Evolutionary conservation across 2,329 filamentous ascomycete species (phyloP), one percentile per base, ranked within the genome.

Genomic region (Monosporascus sp.): DNA sequence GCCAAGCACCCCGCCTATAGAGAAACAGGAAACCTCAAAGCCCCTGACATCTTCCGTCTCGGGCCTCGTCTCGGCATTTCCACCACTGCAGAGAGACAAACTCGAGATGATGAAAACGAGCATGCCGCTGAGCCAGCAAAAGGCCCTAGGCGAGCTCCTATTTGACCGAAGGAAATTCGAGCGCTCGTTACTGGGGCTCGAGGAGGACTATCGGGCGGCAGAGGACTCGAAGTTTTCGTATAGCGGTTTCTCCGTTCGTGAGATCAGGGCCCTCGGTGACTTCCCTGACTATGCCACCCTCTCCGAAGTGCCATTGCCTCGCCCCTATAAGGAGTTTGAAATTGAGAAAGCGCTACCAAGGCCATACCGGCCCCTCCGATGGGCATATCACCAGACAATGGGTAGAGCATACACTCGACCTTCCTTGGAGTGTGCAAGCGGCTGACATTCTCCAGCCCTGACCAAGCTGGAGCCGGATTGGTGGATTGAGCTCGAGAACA

Each of bases 341-440:
- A 84, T 91, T 51, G 71, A 78, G 15, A 88, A 76, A 57, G 89
- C 90, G 1, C 63, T 78, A 9, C 81, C 90, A 1, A 78, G 91
- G 53, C 90, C 90, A 0, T 95, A 92, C 66, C 78, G 91, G 41
- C 91, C 91, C 0, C 88, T 95, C 44, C 72, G 91, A 62, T 95
- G 91, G 91, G 75, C 79, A 0, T 96, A 95, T 65, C 89, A 94
- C 65, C 91, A 96, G 66, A 95, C 90, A 0, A 95, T 96, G 91
- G 89, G 89, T 93, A 80, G 62, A 86, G 77, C 11, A 37, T 17
- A 4, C 18, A 4, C 4, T n/a, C 4, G 20, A 18, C 6, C 37
- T 37, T n/a, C 5, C 7, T 22, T 35, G 31, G 31, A 35, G 5
- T 14, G 31, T 35, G 5, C 11, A 35, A 5, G 31, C 11, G 31